Percentiles rank a stretch among this genome's conserved stretches.
These are phyloP conservation scores for Hymenoscyphus albidus DNA, from an alignment of 2,329 filamentous ascomycete genomes.

Conservation along the genomic window DNA sequence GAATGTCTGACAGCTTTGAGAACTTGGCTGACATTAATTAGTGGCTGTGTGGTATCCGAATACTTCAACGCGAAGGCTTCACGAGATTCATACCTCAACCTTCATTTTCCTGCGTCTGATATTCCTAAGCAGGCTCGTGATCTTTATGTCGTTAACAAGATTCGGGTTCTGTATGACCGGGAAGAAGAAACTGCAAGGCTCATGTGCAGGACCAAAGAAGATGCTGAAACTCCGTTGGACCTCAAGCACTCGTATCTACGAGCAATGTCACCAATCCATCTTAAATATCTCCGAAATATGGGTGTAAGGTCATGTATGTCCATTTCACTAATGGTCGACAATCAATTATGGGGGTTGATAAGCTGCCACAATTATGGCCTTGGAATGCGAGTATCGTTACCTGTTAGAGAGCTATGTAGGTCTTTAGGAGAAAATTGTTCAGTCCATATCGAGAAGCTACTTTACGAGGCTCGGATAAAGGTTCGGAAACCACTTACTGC, in stretches of 20 bases:
- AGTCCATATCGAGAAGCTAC: constrained; percentile 24
- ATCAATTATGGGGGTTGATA: constrained; percentile 81
- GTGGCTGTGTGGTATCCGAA: constrained; percentile 17
- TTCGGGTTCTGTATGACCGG: constrained; percentile 78
- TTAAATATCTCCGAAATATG: constrained; percentile 85
- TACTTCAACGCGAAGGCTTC: constrained; percentile 10
- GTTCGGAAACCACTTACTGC: constrained; percentile 18
- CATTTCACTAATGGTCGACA: constrained; percentile 80
- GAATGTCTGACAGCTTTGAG: not conserved
- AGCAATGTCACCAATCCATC: constrained; percentile 82
- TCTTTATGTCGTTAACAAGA: constrained; percentile 82
- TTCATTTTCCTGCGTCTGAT: constrained; percentile 67
- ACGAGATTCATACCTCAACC: constrained; percentile 12
- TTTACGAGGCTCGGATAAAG: constrained; percentile 19
- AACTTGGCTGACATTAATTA: not conserved
- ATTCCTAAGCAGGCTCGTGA: constrained; percentile 80
- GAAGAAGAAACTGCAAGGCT: constrained; percentile 74
- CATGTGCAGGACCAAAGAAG: constrained; percentile 69
- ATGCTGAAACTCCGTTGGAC: constrained; percentile 70
- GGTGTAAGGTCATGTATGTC: constrained; percentile 87
- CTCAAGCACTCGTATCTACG: constrained; percentile 79
- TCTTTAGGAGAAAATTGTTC: constrained; percentile 51
- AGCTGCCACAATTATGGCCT: constrained; percentile 75
- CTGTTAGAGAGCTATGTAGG: constrained; percentile 84
- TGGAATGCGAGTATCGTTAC: constrained; percentile 86